Evolutionary conservation across 257 asterid genomes (phyloP), one percentile per base, ranked within the genome.

Genomic region (Nicotiana sylvestris): DNA sequence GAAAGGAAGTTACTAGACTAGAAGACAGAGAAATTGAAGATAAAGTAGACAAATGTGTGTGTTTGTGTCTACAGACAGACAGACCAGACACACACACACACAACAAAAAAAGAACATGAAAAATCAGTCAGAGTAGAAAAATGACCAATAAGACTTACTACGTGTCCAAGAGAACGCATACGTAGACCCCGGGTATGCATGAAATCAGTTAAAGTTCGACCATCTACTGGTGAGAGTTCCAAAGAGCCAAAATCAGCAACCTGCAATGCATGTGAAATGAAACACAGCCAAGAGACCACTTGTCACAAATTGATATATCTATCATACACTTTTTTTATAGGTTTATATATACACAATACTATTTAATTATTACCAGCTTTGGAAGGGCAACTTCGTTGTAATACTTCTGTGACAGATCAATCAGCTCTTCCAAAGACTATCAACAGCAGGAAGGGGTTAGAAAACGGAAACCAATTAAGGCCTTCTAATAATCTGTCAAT

Each of bases 101-200:
- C 35, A 67, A 13, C 39, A 49, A 32, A 33, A 33, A 35, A 35
- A 35, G 5, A 9, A 49, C 64, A 51, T 2, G 17, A 76, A 46
- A 78, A 57, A 18, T 60, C 32, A 18, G 35, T 18, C 35, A 5
- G 82, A 60, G 29, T 51, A 74, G 29, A 72, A 76, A 51, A 76
- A 51, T 76, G 65, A 15, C 33, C 80, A 76, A 55, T 79, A 82
- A 80, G 82, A 90, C 99, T 85, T 91, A 94, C 99, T 83, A 95
- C 97, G 92, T 94, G 95, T 84, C 99, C 99, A 84, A 96, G 97
- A 51, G 99, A 96, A 78, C 96, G 98, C 98, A 96, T 96, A 84
- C 97, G 93, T 70, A 96, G 97, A 87, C 99, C 99, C 89, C 99
- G 93, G 49, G 98, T 96, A 81, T 96, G 99, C 99, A 96, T 96